These are phyloP conservation scores for Acidomyces sp. DNA, from an alignment of 495 filamentous ascomycete genomes.

Conservation along the genomic window DNA sequence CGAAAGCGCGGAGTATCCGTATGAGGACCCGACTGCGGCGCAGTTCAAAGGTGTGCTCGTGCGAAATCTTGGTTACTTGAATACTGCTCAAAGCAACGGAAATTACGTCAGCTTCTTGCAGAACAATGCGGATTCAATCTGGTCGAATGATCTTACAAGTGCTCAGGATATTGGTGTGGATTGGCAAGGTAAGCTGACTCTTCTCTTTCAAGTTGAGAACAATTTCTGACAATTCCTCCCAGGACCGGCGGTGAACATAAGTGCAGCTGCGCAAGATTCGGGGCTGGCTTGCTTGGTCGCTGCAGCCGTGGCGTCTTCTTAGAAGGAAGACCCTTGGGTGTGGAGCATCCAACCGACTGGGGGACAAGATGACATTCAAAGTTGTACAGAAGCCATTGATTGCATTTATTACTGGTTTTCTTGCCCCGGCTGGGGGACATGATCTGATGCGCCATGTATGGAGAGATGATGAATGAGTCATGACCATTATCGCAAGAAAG, in stretches of 20 bases:
- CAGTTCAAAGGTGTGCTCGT: slow-evolving; percentile 76
- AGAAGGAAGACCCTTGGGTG: not conserved
- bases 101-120: slow-evolving; percentile 42
- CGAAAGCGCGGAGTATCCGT: slow-evolving; percentile 48
- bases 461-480: no score
- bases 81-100: slow-evolving; percentile 38
- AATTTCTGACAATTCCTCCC: no score
- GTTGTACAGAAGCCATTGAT: no score
- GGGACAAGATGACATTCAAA: no score
- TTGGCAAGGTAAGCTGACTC: no score
- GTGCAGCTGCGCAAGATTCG: slow-evolving; percentile 50
- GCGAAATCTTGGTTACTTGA: slow-evolving; percentile 50
- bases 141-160: slow-evolving; percentile 44
- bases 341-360: no score
- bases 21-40: slow-evolving; percentile 45
- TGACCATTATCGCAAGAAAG: no score
- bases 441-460: no score
- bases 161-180: slow-evolving; percentile 39
- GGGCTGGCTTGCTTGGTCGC: slow-evolving; percentile 60
- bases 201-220: no score
- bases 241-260: slow-evolving; percentile 35
- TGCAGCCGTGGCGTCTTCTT: slow-evolving; percentile 34
- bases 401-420: no score
- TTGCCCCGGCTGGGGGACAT: no score
- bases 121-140: slow-evolving; percentile 53